Evolutionary conservation across 495 filamentous ascomycete species (phyloP).

Genomic region (Neurospora sp.): DNA sequence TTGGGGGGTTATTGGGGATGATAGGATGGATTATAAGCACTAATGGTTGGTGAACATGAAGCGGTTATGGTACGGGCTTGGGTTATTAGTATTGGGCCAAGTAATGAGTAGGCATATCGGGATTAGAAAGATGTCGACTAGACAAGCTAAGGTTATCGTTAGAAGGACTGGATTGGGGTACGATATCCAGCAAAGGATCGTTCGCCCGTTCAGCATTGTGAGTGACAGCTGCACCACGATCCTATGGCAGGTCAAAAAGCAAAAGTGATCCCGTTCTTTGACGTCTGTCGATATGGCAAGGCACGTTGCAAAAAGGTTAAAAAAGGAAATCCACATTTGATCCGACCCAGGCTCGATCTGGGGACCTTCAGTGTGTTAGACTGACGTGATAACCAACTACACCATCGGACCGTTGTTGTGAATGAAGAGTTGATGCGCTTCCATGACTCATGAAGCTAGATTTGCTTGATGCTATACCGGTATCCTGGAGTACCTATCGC

Average conservation of each 20-base stretch:
- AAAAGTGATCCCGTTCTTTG: not conserved
- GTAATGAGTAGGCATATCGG: not conserved
- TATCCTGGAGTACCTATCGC: not conserved
- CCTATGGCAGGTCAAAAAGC: not conserved
- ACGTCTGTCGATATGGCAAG: not conserved
- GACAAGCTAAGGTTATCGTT: not conserved
- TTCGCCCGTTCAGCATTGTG: not conserved
- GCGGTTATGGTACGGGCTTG: not conserved
- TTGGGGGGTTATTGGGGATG: conserved; percentile 44
- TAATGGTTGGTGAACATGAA: not conserved
- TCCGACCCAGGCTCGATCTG: not conserved
- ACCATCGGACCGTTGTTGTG: not conserved
- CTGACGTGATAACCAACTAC: not conserved
- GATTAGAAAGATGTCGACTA: not conserved
- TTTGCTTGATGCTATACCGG: not conserved
- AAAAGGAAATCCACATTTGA: not conserved
- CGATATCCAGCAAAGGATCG: not conserved
- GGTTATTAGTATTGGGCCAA: not conserved
- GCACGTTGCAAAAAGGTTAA: not conserved
- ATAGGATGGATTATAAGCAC: conserved; percentile 43
- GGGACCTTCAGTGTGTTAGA: not conserved
- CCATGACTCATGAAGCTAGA: not conserved
- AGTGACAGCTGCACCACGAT: not conserved
- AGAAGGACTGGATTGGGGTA: not conserved
- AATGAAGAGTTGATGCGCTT: not conserved